Evolutionary conservation across 305 asterid genomes (phyloP).

Genomic region (Fraxinus velutina): DNA sequence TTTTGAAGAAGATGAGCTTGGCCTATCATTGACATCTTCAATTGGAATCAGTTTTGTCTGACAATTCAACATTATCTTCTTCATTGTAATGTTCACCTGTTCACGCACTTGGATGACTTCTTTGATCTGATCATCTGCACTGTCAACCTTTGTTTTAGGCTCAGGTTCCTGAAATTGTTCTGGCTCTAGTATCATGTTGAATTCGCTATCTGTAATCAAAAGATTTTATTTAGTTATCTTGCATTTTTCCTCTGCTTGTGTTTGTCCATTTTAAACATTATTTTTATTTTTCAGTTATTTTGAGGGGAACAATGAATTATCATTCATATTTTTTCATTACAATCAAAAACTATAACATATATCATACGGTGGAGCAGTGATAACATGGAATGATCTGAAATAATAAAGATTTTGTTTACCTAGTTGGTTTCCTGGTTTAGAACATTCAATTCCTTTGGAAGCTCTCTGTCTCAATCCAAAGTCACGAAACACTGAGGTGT

Average conservation of each 20-base stretch:
- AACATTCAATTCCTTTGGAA: constrained; percentile 11
- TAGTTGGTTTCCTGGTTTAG: constrained; percentile 26
- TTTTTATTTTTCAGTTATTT: neutral
- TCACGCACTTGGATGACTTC: constrained; percentile 43
- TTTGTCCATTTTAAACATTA: neutral
- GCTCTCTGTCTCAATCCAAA: constrained; percentile 25
- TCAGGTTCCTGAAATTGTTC: constrained; percentile 30
- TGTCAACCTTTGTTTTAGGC: constrained; percentile 22
- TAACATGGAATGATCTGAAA: neutral
- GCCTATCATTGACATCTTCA: constrained; percentile 9
- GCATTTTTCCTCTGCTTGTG: neutral
- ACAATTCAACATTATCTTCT: constrained; percentile 18
- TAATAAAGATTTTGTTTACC: constrained; percentile 29
- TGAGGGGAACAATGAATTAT: neutral
- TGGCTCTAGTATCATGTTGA: constrained; percentile 32
- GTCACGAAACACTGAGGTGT: constrained; percentile 12
- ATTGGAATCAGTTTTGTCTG: no score
- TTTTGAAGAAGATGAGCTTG: constrained; percentile 53
- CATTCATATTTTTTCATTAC: neutral
- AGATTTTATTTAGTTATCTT: neutral
- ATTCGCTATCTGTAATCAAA: constrained; percentile 35
- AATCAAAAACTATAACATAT: neutral
- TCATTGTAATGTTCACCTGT: constrained; percentile 12
- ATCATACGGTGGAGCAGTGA: neutral
- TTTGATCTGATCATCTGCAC: constrained; percentile 31